Base-by-base conservation (phyloP, 768 basidiomycete species). In the Tricholoma sp. region DNA sequence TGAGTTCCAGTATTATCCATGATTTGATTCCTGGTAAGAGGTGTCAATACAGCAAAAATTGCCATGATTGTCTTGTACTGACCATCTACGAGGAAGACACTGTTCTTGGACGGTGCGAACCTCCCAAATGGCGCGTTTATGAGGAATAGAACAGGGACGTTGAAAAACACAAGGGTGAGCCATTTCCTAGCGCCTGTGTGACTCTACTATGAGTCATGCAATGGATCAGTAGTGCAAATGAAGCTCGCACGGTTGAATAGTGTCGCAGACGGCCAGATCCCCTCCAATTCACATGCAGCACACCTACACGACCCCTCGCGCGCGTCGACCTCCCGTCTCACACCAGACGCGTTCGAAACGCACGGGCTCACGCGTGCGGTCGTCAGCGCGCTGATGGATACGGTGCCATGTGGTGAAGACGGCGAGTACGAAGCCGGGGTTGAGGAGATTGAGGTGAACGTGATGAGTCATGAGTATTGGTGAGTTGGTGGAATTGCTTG, bases 1-100 rank as follows among this genome's bases (percentile, higher is more conserved):
- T 74, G 34, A 87, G 70, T 63, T 91, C 89, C 90, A 91, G 91
- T 55, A 79, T 7, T 12, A 91, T 89, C 89, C 89, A 92, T n/a
- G 87, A 68, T 52, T 71, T 71, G 36, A 72, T 69, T 6, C 65
- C 62, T 61, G n/a, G 52, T 29, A 37, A 44, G 48, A 6, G 24
- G 24, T 24, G 24, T 24, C 11, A 44, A 34, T 6, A n/a, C 24
- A 24, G 24, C 4, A 24, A 4, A 24, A 24, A 24, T 18, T 2
- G 5, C 2, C n/a, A n/a, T 42, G 4, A 24, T 28, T 45, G 44
- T 6, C 44, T 6, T 5, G 12, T 12, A 50, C 57, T 52, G 18
- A 54, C 57, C 53, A 17, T 58, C 57, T 5, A 58, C 48, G n/a
- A 53, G 47, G 39, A 58, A 54, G 3, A 58, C 28, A 29, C 53